Percentiles rank a stretch among this genome's conserved stretches.
These are phyloP conservation scores for Paecilomyces variotii DNA, from an alignment of 2,329 filamentous ascomycete species.

Conservation along the genomic window DNA sequence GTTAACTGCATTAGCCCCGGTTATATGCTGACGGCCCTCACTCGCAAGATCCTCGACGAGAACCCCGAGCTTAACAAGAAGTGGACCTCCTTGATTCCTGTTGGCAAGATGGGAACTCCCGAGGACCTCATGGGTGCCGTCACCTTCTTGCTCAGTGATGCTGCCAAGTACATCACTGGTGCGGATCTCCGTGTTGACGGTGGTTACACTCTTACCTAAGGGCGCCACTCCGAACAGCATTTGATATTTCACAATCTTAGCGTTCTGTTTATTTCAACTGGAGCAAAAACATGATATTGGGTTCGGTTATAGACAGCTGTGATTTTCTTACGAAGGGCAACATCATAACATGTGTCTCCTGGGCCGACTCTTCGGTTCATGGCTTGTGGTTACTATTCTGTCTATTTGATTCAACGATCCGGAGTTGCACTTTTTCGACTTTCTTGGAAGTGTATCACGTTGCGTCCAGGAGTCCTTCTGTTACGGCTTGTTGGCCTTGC, in stretches of 20 bases:
- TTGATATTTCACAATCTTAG: not conserved
- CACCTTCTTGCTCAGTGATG: slow-evolving; percentile 75
- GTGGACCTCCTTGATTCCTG: slow-evolving; percentile 87
- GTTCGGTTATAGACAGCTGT: not conserved
- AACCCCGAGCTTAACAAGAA: slow-evolving; percentile 83
- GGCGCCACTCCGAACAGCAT: not conserved
- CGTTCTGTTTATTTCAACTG: not conserved
- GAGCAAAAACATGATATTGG: not conserved
- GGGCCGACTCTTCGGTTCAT: no score
- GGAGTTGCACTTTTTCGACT: no score
- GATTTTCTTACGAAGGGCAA: not conserved
- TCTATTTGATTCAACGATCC: no score
- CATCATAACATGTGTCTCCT: no score
- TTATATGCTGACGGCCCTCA: slow-evolving; percentile 94
- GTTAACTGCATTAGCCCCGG: slow-evolving; percentile 94
- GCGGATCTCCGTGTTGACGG: slow-evolving; percentile 77
- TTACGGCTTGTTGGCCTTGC: not conserved
- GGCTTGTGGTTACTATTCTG: no score
- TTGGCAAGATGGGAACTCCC: slow-evolving; percentile 87
- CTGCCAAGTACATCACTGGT: slow-evolving; percentile 64
- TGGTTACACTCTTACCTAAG: slow-evolving; percentile 74
- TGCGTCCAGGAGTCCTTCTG: not conserved
- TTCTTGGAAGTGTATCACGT: no score
- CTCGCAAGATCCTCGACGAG: slow-evolving; percentile 87
- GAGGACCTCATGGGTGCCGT: slow-evolving; percentile 92